Evolutionary conservation across 148 eudicot species (phyloP).

Genomic region (Rhododendron griersonianum): DNA sequence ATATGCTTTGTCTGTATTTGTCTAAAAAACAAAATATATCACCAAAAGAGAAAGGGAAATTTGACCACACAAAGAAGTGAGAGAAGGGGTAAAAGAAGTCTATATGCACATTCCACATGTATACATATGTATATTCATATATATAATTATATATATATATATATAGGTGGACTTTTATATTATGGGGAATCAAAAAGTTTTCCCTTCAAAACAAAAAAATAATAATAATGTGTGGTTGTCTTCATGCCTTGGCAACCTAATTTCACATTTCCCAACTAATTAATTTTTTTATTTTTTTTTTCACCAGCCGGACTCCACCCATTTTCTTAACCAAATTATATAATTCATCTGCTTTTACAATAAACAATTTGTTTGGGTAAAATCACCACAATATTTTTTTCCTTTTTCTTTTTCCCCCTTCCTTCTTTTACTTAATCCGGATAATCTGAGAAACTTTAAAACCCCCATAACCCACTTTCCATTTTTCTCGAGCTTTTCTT

Average conservation of each 20-base stretch:
- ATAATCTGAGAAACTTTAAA: conserved; percentile 18
- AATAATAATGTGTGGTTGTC: conserved; percentile 37
- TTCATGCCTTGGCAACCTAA: conserved; percentile 97
- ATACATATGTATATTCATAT: neutral
- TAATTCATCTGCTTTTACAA: conserved; percentile 49
- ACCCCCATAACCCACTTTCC: conserved; percentile 15
- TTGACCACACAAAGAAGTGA: neutral
- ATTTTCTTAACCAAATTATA: conserved; percentile 79
- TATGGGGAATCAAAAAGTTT: neutral
- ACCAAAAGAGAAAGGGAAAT: neutral
- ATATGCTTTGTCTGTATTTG: conserved; percentile 3
- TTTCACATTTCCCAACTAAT: conserved; percentile 81
- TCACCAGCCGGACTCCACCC: conserved; percentile 53
- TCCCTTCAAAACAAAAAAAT: neutral
- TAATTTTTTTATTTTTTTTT: conserved; percentile 27
- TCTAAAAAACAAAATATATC: neutral
- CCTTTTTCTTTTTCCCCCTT: conserved; percentile 21
- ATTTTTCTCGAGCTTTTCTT: conserved; percentile 20
- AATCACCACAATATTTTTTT: conserved; percentile 43
- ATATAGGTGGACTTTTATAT: neutral
- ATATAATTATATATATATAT: neutral
- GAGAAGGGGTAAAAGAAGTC: neutral
- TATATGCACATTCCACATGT: neutral
- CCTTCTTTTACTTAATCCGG: neutral
- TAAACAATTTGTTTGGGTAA: conserved; percentile 21